Percentiles rank a stretch among this genome's conserved stretches.
Evolutionary conservation across 78 protist genomes (phyloP).

Genomic region (Dictyostelium purpureum): DNA sequence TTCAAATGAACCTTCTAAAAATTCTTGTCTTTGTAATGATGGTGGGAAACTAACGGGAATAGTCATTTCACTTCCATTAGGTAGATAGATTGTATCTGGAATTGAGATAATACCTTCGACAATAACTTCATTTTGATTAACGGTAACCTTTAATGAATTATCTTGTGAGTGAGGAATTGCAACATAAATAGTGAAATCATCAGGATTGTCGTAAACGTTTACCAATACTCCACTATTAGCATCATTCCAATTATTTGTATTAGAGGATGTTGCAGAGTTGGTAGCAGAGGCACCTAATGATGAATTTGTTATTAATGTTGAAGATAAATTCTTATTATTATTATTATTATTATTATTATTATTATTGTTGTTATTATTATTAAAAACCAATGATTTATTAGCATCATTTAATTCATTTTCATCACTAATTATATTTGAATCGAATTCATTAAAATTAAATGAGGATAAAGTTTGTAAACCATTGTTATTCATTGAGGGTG

Average conservation of each 20-base stretch:
- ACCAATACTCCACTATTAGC: constrained; percentile 29
- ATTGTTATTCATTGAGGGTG: not conserved
- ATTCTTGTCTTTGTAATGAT: constrained; percentile 40
- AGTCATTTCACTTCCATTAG: constrained; percentile 26
- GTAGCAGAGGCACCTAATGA: not conserved
- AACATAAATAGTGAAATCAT: constrained; percentile 39
- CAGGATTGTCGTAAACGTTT: constrained; percentile 45
- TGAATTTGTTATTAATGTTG: not conserved
- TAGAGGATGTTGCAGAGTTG: not conserved
- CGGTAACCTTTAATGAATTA: constrained; percentile 31
- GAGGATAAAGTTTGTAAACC: not conserved
- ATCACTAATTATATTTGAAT: not conserved
- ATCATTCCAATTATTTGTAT: not conserved
- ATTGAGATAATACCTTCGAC: constrained; percentile 34
- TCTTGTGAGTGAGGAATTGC: constrained; percentile 59
- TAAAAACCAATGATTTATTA: not conserved
- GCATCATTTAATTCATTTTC: not conserved
- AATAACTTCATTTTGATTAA: constrained; percentile 38
- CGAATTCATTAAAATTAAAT: not conserved
- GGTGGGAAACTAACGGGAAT: not conserved
- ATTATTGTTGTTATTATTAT: not conserved
- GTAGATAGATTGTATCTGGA: constrained; percentile 45
- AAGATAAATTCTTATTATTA: not conserved
- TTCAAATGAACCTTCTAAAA: constrained; percentile 32
- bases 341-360: not conserved